A percentile compares a stretch with the other conserved stretches of the same genome.
phyloP scores from a whole-genome alignment of 306 rosid genomes.

The Quercus ilex region DNA sequence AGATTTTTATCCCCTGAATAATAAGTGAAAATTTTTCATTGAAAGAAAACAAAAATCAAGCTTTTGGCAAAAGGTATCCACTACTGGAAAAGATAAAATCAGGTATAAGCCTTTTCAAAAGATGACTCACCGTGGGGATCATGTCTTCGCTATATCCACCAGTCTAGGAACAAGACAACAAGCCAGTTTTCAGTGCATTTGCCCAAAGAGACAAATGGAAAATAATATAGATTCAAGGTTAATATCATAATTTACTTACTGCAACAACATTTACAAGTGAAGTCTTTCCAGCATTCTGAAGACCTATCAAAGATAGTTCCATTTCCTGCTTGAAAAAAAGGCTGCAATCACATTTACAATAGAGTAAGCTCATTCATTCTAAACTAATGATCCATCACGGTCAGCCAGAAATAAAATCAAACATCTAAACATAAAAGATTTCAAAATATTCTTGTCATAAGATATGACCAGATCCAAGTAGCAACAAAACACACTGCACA shows the following conservation, averaged over 20 bases:
- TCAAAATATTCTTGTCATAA: background rate
- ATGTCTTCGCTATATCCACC: conserved; percentile 97
- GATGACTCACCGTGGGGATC: conserved; percentile 80
- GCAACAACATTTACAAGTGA: conserved; percentile 92
- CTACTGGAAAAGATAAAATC: background rate
- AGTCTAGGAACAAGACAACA: conserved; percentile 44
- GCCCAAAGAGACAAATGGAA: conserved; percentile 12
- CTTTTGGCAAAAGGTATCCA: background rate
- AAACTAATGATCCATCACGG: conserved; percentile 19
- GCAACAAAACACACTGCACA: background rate
- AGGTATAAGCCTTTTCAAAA: background rate
- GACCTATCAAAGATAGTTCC: conserved; percentile 91
- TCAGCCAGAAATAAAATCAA: background rate
- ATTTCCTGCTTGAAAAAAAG: conserved; percentile 95
- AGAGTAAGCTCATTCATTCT: conserved; percentile 12
- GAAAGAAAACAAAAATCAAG: background rate
- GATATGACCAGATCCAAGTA: background rate
- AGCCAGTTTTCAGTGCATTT: conserved; percentile 14
- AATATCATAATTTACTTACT: conserved; percentile 45
- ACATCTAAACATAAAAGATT: background rate
- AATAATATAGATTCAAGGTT: background rate
- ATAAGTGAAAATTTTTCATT: background rate
- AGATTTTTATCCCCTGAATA: background rate
- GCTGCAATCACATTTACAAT: conserved; percentile 56
- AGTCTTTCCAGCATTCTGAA: conserved; percentile 93